Percentiles rank a stretch among this genome's conserved stretches.
These are phyloP conservation scores for Mucor indicus DNA, from an alignment of 371 early-diverging fungal genomes.

Conservation along the genomic window DNA sequence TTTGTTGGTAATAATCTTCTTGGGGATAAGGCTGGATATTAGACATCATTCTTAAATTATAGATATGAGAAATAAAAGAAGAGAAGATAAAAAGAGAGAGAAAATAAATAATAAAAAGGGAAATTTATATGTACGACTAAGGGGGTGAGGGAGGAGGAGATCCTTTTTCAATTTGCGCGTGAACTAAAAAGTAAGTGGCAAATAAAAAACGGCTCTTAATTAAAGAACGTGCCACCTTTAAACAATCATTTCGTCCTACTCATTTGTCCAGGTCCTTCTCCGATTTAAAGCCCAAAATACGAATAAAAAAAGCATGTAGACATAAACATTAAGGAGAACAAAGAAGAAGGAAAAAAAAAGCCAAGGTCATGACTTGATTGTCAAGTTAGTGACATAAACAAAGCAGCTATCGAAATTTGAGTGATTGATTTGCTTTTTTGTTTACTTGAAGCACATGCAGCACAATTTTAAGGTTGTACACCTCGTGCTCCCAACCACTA, in stretches of 20 bases:
- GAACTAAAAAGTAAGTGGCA: constrained; percentile 3
- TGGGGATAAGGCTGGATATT: constrained; percentile 29
- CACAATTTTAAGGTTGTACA: constrained; percentile 18
- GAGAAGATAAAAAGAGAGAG: constrained; percentile 6
- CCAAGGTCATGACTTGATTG: no score
- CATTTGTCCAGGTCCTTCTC: constrained; percentile 25
- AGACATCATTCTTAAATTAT: constrained; percentile 20
- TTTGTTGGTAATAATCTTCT: constrained; percentile 8
- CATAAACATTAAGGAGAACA: background rate
- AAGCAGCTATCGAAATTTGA: background rate
- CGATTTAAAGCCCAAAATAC: no score
- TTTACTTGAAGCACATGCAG: constrained; percentile 1
- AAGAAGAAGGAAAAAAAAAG: background rate
- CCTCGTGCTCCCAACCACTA: constrained; percentile 16
- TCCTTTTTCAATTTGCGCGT: background rate
- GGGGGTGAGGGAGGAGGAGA: constrained; percentile 6
- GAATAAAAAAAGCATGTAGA: no score
- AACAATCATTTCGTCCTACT: constrained; percentile 8
- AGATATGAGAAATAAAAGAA: background rate
- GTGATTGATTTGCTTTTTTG: background rate
- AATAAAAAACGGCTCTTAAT: background rate
- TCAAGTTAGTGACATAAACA: no score
- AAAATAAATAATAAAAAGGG: constrained; percentile 1
- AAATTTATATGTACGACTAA: constrained; percentile 7
- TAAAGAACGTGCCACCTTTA: constrained; percentile 20